Evolutionary conservation across 805 yeast genomes (phyloP), one percentile per base, ranked within the genome.

Genomic region (Sungouiella thailandica): DNA sequence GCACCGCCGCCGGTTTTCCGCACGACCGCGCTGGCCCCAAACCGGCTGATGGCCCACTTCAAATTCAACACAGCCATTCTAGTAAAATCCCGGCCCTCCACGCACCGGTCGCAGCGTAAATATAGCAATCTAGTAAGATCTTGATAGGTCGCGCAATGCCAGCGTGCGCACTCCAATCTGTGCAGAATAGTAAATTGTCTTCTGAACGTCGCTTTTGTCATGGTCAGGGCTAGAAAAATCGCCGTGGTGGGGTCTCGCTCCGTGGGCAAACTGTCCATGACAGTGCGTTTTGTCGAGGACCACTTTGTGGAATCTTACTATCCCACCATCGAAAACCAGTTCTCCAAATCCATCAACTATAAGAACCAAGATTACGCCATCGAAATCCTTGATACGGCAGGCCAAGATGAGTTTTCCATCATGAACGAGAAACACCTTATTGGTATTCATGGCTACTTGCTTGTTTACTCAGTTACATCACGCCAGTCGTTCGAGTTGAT

Each of bases 321-420:
- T 57, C 96, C 96, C 19, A 88, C 96, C 5, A 84, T 85, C 41
- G 94, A 86, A 55, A 86, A 84, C 58, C 89, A 83, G 58, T 84
- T 83, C 58, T 70, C 78, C 52, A 86, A 83, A 54, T 68, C 71
- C 23, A 70, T 87, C 51, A 70, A 68, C 38, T 76, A 81, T 56
- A 75, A 82, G 40, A 83, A 82, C 41, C 81, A 78, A 46, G 84
- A 81, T 34, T 88, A 83, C 54, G 79, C 80, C 34, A 76, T 89
- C 17, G 96, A 87, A 55, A 83, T 88, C 34, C 65, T 87, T 40
- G 97, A 88, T 53, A 88, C 96, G 0, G 95, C 96, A 1, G 96
- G 96, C 6, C 94, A 86, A 63, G 96, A 87, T 58, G 95, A 87
- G 63, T 84, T 80, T 54, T 75, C 86, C 31, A 76, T 84, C 43